Conservation (phyloP, 345 rosid genomes). For the Aethionema arabicum region DNA sequence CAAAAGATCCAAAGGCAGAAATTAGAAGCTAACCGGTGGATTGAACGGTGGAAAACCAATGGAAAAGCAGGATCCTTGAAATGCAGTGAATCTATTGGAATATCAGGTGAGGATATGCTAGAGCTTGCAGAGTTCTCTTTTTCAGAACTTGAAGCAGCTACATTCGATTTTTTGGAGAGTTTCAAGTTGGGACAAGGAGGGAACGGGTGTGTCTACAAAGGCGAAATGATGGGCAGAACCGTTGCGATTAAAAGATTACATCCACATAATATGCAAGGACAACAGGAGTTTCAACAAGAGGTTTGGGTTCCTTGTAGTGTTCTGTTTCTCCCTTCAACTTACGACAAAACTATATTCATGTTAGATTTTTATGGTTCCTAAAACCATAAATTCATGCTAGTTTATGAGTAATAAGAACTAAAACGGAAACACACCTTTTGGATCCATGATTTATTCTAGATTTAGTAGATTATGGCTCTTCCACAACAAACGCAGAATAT, state of each 20-base stretch:
- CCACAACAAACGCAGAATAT: too few relatives aligned
- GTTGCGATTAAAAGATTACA: constrained; percentile 65
- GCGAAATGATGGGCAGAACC: constrained; percentile 82
- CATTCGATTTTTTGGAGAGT: constrained; percentile 74
- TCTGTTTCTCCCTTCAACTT: too few relatives aligned
- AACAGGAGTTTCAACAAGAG: constrained; percentile 67
- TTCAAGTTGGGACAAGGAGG: constrained; percentile 70
- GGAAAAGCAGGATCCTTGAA: constrained; percentile 47
- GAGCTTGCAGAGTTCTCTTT: constrained; percentile 60
- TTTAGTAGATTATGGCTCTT: too few relatives aligned
- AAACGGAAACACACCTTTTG: too few relatives aligned
- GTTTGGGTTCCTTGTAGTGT: constrained; percentile 24
- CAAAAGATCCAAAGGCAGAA: constrained; percentile 60
- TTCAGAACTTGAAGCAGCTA: constrained; percentile 57
- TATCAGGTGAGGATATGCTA: constrained; percentile 48
- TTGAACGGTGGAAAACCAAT: constrained; percentile 63
- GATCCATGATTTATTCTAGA: too few relatives aligned
- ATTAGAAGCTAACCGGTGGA: constrained; percentile 64
- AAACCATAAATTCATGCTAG: too few relatives aligned
- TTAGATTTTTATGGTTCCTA: too few relatives aligned
- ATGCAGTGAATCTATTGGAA: constrained; percentile 47
- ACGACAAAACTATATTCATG: too few relatives aligned
- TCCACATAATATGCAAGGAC: constrained; percentile 65
- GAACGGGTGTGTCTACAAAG: constrained; percentile 67
- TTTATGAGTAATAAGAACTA: too few relatives aligned